Evolutionary conservation across 1,284 basidiomycete species (phyloP), one percentile per base, ranked within the genome.

Genomic region (Ustilago esculenta): DNA sequence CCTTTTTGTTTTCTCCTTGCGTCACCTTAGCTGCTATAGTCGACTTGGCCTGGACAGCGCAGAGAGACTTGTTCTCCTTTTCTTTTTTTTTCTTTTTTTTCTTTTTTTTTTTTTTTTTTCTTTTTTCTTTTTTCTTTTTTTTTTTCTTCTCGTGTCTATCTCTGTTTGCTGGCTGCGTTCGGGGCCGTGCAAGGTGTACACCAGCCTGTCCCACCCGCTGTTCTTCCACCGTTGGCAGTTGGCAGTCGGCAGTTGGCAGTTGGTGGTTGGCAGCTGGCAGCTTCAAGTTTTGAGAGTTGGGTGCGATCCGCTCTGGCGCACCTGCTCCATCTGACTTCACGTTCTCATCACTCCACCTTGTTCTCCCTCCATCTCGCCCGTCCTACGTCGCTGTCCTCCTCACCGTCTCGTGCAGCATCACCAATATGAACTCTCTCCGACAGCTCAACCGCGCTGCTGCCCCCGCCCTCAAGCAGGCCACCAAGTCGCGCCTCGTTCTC

Each of bases 391-490:
- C 52, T 65, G 50, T 48, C 40, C 32, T 46, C 24, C 23, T 18
- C 35, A 20, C 15, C 41, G 27, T 43, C 50, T 37, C 27, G 44
- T 33, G 39, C 56, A 59, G 56, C 58, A 54, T 20, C 53, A 53
- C 21, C 51, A 55, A 42, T 14, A 72, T 72, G 68, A 72, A 72
- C 68, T 23, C 68, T 45, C 63, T 72, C 33, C 61, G 58, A 52
- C 57, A 66, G 54, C 63, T 72, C 58, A 63, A 66, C 68, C 51
- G 68, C 21, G 51, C 61, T 41, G 68, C 68, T 35, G 68, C 63
- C 35, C 68, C 68, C 34, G 68, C 68, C 49, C 57, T 71, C 68
- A 71, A 61, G 68, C 68, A 71, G 61, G 63, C 68, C 39, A 48
- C 53, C 45, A 59, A 59, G 48, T 59, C 60, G n/a, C 53, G 61